phyloP scores from a whole-genome alignment of 805 yeast species.

The Cyberlindnera subsufficiens region DNA sequence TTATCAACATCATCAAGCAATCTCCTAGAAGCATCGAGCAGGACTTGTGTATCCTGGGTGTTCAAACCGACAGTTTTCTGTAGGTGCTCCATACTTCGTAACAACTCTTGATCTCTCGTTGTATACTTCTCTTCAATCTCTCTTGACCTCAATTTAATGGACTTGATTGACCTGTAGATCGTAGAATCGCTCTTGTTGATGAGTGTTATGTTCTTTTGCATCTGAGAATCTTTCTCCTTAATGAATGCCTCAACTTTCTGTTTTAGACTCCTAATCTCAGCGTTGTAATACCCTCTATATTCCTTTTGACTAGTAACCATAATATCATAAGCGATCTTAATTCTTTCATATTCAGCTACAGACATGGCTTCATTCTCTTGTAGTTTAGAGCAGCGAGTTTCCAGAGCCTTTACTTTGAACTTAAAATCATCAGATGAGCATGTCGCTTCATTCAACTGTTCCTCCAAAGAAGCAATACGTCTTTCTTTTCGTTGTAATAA shows the following conservation, averaged over 20 bases:
- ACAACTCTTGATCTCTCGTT: slow-evolving; percentile 38
- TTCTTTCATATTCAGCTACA: slow-evolving; percentile 47
- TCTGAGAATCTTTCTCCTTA: slow-evolving; percentile 27
- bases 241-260: slow-evolving; percentile 33
- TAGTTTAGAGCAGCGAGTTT: slow-evolving; percentile 41
- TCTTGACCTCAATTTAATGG: slow-evolving; percentile 39
- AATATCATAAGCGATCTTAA: slow-evolving; percentile 55
- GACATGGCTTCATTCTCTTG: slow-evolving; percentile 39
- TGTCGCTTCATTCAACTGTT: slow-evolving; percentile 41
- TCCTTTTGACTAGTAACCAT: slow-evolving; percentile 45
- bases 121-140: slow-evolving; percentile 44
- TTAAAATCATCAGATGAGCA: slow-evolving; percentile 42
- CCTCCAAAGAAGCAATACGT: slow-evolving; percentile 60
- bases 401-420: slow-evolving; percentile 43
- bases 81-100: slow-evolving; percentile 37
- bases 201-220: slow-evolving; percentile 30
- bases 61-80: slow-evolving; percentile 40
- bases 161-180: slow-evolving; percentile 42
- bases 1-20: slow-evolving; percentile 36
- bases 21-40: slow-evolving; percentile 42
- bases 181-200: slow-evolving; percentile 43
- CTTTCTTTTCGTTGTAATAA: slow-evolving; percentile 66
- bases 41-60: slow-evolving; percentile 39
- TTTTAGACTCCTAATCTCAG: slow-evolving; percentile 36
- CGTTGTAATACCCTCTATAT: slow-evolving; percentile 42